Base-by-base conservation (phyloP, 2,329 filamentous ascomycete species). In the Sarocladiaceae sp. region DNA sequence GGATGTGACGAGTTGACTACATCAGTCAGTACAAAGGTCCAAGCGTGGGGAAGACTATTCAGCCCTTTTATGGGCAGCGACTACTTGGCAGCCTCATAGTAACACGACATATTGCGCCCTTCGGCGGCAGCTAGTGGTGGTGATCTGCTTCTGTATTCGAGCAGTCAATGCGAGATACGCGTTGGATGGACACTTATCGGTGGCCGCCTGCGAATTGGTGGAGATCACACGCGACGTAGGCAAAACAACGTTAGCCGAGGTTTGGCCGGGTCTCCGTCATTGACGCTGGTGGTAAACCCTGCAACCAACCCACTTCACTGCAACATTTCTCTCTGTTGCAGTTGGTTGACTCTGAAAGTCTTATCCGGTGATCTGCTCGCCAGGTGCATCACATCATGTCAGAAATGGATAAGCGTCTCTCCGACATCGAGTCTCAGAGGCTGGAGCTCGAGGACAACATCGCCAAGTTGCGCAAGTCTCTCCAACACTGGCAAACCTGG, bases 401-500 rank as follows among this genome's bases (percentile, higher is more conserved):
- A 18, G 24, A 29, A 21, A 41, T 41, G 37, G 37, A 41, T 29
- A 21, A 41, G n/a, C 37, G 24, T 27, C 37, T 41, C 13, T 41
- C 37, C 23, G 37, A 29, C 37, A 29, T 41, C 6, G 37, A 41
- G 37, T 41, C 37, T 5, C 37, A 41, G 19, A 21, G 37, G 32
- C 42, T 48, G 45, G 49, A 42, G 27, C 80, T 97, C 6, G 87
- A 95, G 62, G 76, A 80, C 29, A 88, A 83, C 51, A 76, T 95
- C 37, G 50, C 52, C 21, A 55, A 88, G 59, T 76, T 97, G 16
- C 79, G 79, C 45, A 80, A 84, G 56, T 82, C 85, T 6, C 73
- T 97, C 44, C 80, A 82, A 50, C 84, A 95, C 67, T 98, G 91
- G 91, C 85, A 87, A 51, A 83, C 82, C 45, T 94, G 87, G 78